These are phyloP conservation scores for Theileria annulata DNA, from an alignment of 169 alveolate genomes.

Conservation along the genomic window DNA sequence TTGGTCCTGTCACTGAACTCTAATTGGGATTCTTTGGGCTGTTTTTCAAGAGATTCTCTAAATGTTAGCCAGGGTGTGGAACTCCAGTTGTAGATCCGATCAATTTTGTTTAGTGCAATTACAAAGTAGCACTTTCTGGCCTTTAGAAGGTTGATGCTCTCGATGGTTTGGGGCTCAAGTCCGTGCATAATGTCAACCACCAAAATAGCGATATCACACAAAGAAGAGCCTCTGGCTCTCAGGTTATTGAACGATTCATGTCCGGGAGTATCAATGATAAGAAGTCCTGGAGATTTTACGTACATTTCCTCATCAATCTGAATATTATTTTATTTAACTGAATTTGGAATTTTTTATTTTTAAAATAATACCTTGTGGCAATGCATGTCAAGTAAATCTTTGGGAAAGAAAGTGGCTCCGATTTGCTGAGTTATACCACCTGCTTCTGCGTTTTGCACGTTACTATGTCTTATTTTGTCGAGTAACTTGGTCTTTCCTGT, in stretches of 20 bases:
- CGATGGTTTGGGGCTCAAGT: conserved; percentile 96
- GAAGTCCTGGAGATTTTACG: conserved; percentile 93
- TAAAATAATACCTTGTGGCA: conserved; percentile 69
- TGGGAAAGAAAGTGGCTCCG: conserved; percentile 99
- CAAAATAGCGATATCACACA: conserved; percentile 97
- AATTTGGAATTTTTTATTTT: conserved; percentile 24
- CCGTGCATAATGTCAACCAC: conserved; percentile 99
- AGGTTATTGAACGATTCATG: conserved; percentile 97
- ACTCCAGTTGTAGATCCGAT: conserved; percentile 95
- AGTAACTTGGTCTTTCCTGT: conserved; percentile 99
- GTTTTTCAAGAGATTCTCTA: conserved; percentile 80
- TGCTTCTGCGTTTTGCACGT: conserved; percentile 98
- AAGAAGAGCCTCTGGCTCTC: conserved; percentile 98
- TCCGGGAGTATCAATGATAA: conserved; percentile 99
- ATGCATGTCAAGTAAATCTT: conserved; percentile 89
- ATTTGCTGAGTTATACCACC: conserved; percentile 99
- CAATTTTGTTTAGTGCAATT: conserved; percentile 98
- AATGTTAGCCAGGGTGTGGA: conserved; percentile 87
- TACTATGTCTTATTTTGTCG: conserved; percentile 97
- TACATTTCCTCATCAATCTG: conserved; percentile 60
- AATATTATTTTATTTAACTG: background rate
- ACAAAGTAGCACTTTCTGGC: conserved; percentile 94
- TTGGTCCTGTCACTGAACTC: conserved; percentile 86
- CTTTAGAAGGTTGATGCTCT: conserved; percentile 89
- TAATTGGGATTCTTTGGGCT: conserved; percentile 81